Evolutionary conservation across 2,329 filamentous ascomycete genomes (phyloP).

Genomic region (Fusarium burgessii): DNA sequence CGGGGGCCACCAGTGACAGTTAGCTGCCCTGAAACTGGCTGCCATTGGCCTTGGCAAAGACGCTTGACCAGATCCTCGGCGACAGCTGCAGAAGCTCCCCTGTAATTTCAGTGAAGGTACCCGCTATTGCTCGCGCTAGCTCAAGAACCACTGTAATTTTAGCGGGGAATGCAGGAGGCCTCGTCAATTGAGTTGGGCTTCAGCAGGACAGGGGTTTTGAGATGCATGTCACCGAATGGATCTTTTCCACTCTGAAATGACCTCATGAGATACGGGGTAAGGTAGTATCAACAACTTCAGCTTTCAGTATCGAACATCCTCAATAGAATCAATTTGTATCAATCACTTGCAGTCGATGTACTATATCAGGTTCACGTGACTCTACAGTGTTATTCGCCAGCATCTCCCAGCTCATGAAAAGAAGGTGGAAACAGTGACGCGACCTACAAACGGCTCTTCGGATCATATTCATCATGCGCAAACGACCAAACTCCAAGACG

Average conservation of each 20-base stretch:
- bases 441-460: background rate
- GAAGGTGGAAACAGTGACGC: conserved; percentile 12
- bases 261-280: conserved; percentile 16
- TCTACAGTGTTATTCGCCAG: background rate
- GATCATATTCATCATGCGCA: conserved; percentile 1
- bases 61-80: conserved; percentile 39
- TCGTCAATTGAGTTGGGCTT: conserved; percentile 33
- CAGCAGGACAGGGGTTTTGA: conserved; percentile 37
- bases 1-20: conserved; percentile 32
- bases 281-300: background rate
- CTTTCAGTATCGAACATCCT: background rate
- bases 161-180: conserved; percentile 34
- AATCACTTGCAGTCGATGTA: background rate
- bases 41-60: conserved; percentile 40
- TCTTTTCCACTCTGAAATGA: conserved; percentile 15
- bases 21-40: conserved; percentile 34
- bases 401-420: background rate
- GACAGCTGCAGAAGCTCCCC: conserved; percentile 33
- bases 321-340: background rate
- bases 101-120: conserved; percentile 18
- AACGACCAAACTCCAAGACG: conserved; percentile 8
- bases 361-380: background rate
- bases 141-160: conserved; percentile 3
- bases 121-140: conserved; percentile 25
- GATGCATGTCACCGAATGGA: conserved; percentile 27